A percentile compares a stretch with the other conserved stretches of the same genome.
phyloP scores from a whole-genome alignment of 176 grass and related monocot species.

The Pontederia crassipes region DNA sequence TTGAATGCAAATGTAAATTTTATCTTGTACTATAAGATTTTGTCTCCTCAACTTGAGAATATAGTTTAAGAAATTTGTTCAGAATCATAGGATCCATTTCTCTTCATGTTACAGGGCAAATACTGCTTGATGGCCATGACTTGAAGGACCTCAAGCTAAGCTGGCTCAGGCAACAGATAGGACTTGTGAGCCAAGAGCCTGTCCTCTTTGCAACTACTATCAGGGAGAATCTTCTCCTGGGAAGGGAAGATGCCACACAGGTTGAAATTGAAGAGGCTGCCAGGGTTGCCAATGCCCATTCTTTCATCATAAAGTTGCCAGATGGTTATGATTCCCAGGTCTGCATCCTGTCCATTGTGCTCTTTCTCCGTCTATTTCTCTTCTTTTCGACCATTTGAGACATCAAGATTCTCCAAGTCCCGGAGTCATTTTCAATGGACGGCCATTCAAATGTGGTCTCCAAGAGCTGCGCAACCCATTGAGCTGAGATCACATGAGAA shows the following conservation, averaged over 20 bases:
- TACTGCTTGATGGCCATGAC: constrained; percentile 63
- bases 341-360: background rate
- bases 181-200: constrained; percentile 83
- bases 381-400: constrained; percentile 1
- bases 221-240: constrained; percentile 75
- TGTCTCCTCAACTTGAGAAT: no score
- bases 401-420: background rate
- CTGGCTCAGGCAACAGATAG: constrained; percentile 84
- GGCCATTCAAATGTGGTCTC: background rate
- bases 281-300: constrained; percentile 69
- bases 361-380: background rate
- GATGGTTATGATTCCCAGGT: constrained; percentile 83
- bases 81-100: background rate
- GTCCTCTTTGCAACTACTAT: constrained; percentile 74
- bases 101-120: constrained; percentile 41
- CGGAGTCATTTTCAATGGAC: background rate
- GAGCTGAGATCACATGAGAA: background rate
- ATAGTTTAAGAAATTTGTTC: no score
- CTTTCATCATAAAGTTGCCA: constrained; percentile 75
- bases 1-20: no score
- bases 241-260: constrained; percentile 62
- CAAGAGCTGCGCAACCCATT: no score
- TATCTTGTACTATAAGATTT: no score
- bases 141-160: constrained; percentile 62
- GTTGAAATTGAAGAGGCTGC: constrained; percentile 66